phyloP scores from a whole-genome alignment of 768 basidiomycete genomes.

The Psilocybe cubensis region DNA sequence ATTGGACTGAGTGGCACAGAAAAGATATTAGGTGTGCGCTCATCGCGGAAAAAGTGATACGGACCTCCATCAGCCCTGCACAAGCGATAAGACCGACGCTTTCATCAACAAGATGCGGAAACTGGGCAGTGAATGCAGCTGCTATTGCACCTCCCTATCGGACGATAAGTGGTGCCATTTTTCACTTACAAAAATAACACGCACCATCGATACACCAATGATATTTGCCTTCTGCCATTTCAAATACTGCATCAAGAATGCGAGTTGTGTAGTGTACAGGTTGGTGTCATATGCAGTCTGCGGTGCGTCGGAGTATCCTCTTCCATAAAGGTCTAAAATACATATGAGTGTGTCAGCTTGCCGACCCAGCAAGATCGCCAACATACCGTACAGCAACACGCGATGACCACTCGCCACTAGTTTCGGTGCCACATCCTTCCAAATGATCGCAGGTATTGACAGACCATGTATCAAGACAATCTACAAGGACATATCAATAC shows the following conservation, averaged over 20 bases:
- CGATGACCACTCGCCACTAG: conserved; percentile 69
- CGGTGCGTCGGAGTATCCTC: conserved; percentile 85
- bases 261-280: conserved; percentile 78
- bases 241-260: conserved; percentile 79
- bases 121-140: conserved; percentile 69
- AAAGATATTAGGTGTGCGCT: neutral
- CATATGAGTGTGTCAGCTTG: neutral
- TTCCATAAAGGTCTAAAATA: conserved; percentile 71
- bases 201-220: conserved; percentile 79
- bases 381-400: conserved; percentile 74
- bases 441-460: conserved; percentile 76
- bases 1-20: conserved; percentile 39
- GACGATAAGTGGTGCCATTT: neutral
- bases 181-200: neutral
- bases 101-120: conserved; percentile 71
- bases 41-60: neutral
- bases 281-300: conserved; percentile 65
- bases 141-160: conserved; percentile 74
- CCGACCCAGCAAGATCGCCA: neutral
- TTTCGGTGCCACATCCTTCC: conserved; percentile 73
- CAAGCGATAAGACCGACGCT: conserved; percentile 70
- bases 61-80: conserved; percentile 68
- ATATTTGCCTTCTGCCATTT: conserved; percentile 70
- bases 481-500: conserved; percentile 35
- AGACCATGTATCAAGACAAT: conserved; percentile 80